Conservation (phyloP, 2,329 filamentous ascomycete genomes). For the Pseudogymnoascus verrucosus region DNA sequence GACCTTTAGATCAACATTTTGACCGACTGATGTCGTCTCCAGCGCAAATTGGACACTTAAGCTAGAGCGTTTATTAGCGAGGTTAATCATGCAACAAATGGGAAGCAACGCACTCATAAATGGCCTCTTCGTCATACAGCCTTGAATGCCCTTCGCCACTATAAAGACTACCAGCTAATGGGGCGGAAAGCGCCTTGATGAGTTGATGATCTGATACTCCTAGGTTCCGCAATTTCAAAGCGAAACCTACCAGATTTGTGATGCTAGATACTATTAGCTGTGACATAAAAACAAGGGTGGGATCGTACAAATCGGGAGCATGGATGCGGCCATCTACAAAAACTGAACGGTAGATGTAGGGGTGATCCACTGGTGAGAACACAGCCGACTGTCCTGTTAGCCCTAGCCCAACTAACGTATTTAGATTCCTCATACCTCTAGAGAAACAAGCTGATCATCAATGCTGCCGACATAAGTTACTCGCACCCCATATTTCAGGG, state of each 20-base stretch:
- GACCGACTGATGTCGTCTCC: slow-evolving; percentile 54
- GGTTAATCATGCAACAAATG: neutral
- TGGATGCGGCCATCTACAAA: slow-evolving; percentile 92
- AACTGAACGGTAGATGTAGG: slow-evolving; percentile 90
- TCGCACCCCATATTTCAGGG: slow-evolving; percentile 69
- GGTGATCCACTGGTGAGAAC: slow-evolving; percentile 77
- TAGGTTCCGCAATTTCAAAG: slow-evolving; percentile 86
- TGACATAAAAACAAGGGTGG: neutral
- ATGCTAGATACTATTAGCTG: slow-evolving; percentile 40
- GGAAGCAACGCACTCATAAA: slow-evolving; percentile 58
- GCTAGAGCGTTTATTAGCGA: slow-evolving; percentile 27
- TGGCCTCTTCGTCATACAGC: slow-evolving; percentile 79
- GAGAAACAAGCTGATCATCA: slow-evolving; percentile 89
- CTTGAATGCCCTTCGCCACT: slow-evolving; percentile 88
- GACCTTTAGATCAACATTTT: slow-evolving; percentile 39
- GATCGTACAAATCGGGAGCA: slow-evolving; percentile 71
- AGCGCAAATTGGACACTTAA: slow-evolving; percentile 66
- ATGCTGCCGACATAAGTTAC: slow-evolving; percentile 90
- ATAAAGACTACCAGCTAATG: slow-evolving; percentile 85
- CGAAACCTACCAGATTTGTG: slow-evolving; percentile 85
- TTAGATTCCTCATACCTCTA: slow-evolving; percentile 57
- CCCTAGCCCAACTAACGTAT: neutral
- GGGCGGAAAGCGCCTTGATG: slow-evolving; percentile 78
- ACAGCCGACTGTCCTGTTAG: slow-evolving; percentile 58
- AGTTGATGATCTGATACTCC: slow-evolving; percentile 90